Evolutionary conservation across 1,139 yeast genomes (phyloP), one percentile per base, ranked within the genome.

Genomic region (Zygoascus sp.): DNA sequence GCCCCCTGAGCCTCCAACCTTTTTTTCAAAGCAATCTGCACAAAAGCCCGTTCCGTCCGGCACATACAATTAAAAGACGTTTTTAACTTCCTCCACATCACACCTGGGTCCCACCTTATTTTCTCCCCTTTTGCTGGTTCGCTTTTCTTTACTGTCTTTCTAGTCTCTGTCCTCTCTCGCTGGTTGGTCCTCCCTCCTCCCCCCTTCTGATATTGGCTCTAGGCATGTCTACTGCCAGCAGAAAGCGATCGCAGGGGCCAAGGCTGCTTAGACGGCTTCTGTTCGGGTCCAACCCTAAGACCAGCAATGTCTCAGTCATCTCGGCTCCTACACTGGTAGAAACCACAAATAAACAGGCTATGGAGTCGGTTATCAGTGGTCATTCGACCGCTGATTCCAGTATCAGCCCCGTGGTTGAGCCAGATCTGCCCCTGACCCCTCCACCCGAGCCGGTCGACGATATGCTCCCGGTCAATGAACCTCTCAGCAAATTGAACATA

Each of bases 261-360:
- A 27, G 39, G 25, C 15, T 35, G 16, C 25, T 35, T n/a, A 19
- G 39, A 35, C 39, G 39, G 17, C 39, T 34, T 10, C 15, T 35
- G 7, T 35, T 35, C 27, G 36, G 36, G 4, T 35, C 39, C 17
- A 35, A 23, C 8, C 15, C 41, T 16, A 27, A 22, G 21, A n/a
- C 19, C 13, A 21, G 11, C 28, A 38, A 25, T 25, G 28, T 25
- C 30, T 16, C 32, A 15, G 30, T 22, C 20, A 38, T 38, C 13
- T 38, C 41, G 20, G 30, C 23, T 23, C 41, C 41, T 22, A 38
- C 32, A 8, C 23, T 38, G 41, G 22, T 25, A 11, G 30, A 22
- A n/a, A 22, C 32, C n/a, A 38, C 41, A 10, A 38, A 38, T 22
- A 38, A 38, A 16, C 20, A 17, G 13, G 41, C 32, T 7, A 11